A percentile compares a stretch with the other conserved stretches of the same genome.
Conservation (phyloP, 2,329 filamentous ascomycete species). For the Ophiocordyceps polyrhachis-furcata region DNA sequence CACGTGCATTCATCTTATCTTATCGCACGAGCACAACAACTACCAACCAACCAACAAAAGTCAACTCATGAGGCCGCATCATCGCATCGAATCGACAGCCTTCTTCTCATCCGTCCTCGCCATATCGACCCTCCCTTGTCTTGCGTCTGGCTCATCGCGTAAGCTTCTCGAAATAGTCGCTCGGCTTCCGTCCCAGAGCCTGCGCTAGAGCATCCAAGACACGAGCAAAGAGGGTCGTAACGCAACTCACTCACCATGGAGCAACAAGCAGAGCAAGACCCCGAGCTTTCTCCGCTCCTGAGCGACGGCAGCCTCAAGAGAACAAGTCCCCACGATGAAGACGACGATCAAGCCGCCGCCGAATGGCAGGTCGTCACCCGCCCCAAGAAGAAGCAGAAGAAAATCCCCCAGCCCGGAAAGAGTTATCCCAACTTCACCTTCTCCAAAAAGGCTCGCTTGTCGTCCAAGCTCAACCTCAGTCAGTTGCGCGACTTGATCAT, state of each 20-base stretch:
- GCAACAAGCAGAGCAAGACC: conserved; percentile 2
- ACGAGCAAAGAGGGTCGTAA: neutral
- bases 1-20: too few species aligned
- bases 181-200: neutral
- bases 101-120: too few species aligned
- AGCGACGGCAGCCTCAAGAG: conserved; percentile 29
- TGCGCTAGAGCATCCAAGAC: neutral
- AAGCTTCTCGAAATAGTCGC: neutral
- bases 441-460: conserved; percentile 36
- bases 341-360: conserved; percentile 16
- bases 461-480: conserved; percentile 41
- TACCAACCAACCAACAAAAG: too few species aligned
- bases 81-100: too few species aligned
- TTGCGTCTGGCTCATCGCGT: neutral
- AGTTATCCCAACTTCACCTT: conserved; percentile 43
- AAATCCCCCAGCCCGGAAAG: conserved; percentile 33
- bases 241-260: too few species aligned
- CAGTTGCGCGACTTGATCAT: conserved; percentile 44
- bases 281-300: conserved; percentile 6
- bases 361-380: conserved; percentile 39
- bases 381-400: conserved; percentile 40
- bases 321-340: conserved; percentile 23
- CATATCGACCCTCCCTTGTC: too few species aligned
- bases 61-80: too few species aligned
- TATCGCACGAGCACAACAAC: too few species aligned